Percentiles rank a stretch among this genome's conserved stretches.
Conservation (phyloP, 2,329 filamentous ascomycete species). For the Colletotrichum brevisporum region DNA sequence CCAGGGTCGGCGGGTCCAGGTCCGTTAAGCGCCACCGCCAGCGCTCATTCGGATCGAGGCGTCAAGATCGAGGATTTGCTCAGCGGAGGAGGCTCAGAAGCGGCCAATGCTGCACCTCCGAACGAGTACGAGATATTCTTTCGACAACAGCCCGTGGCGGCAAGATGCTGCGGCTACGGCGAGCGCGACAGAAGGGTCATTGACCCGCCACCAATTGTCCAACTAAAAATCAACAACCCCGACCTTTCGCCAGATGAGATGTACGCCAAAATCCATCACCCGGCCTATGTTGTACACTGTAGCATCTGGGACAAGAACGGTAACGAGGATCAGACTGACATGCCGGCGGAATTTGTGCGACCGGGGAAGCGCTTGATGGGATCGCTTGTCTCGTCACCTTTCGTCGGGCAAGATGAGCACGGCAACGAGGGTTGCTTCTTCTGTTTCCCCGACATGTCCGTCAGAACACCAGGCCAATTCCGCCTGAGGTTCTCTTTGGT, state of each 20-base stretch:
- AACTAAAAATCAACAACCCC: slow-evolving; percentile 76
- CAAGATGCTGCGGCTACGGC: slow-evolving; percentile 86
- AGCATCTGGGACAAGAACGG: slow-evolving; percentile 81
- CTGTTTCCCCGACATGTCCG: slow-evolving; percentile 86
- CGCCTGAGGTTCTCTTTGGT: slow-evolving; percentile 81
- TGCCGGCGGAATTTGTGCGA: slow-evolving; percentile 79
- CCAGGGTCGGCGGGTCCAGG: not conserved
- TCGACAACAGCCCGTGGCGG: slow-evolving; percentile 83
- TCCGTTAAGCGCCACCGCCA: slow-evolving; percentile 21
- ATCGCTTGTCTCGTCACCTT: slow-evolving; percentile 81
- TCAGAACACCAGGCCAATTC: slow-evolving; percentile 82
- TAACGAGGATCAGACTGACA: slow-evolving; percentile 76
- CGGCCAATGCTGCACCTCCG: not conserved
- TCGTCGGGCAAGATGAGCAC: slow-evolving; percentile 81
- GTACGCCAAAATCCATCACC: slow-evolving; percentile 66
- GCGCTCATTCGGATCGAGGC: slow-evolving; percentile 34
- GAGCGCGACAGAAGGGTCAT: slow-evolving; percentile 86
- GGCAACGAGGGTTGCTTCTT: slow-evolving; percentile 85
- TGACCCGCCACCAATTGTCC: slow-evolving; percentile 86
- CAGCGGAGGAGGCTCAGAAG: slow-evolving; percentile 23
- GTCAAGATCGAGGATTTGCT: slow-evolving; percentile 44
- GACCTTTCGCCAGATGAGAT: slow-evolving; percentile 68
- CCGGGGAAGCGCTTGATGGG: slow-evolving; percentile 85
- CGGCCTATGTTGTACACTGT: slow-evolving; percentile 81
- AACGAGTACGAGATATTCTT: slow-evolving; percentile 67